Percentiles rank a stretch among this genome's conserved stretches.
These are phyloP conservation scores for Glomus cerebriforme DNA, from an alignment of 192 early-diverging fungal genomes.

Conservation along the genomic window DNA sequence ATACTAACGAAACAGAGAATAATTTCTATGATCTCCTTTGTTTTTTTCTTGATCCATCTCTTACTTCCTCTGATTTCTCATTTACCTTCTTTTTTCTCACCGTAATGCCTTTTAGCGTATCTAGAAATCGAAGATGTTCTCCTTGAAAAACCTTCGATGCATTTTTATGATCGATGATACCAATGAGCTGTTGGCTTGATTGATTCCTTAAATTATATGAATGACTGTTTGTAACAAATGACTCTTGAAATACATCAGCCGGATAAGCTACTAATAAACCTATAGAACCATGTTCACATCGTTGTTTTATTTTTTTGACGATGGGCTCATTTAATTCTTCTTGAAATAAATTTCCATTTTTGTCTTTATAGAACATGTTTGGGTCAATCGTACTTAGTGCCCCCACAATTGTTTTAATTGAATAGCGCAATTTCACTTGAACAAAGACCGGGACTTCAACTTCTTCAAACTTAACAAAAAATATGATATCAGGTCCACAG, in stretches of 20 bases:
- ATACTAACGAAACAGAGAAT: too few relatives aligned
- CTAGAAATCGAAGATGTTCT: background rate
- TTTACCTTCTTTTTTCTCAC: background rate
- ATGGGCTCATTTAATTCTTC: background rate
- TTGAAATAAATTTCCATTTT: background rate
- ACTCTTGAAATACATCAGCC: constrained; percentile 9
- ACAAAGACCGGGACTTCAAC: constrained; percentile 3
- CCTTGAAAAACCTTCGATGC: background rate
- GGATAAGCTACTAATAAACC: constrained; percentile 1
- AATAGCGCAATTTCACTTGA: constrained; percentile 11
- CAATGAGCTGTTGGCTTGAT: background rate
- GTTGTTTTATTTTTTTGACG: background rate
- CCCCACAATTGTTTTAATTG: background rate
- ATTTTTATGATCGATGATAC: background rate
- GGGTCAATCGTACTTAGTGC: constrained; percentile 3
- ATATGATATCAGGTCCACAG: constrained; percentile 16
- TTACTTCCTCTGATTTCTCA: too few relatives aligned
- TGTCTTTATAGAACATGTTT: constrained; percentile 8
- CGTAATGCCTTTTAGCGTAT: background rate
- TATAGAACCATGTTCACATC: background rate
- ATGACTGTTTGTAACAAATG: constrained; percentile 8
- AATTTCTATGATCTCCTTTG: too few relatives aligned
- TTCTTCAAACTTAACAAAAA: constrained; percentile 18
- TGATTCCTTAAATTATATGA: background rate
- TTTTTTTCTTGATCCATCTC: background rate